Evolutionary conservation across 768 basidiomycete genomes (phyloP).

Genomic region (Lentinula edodes): DNA sequence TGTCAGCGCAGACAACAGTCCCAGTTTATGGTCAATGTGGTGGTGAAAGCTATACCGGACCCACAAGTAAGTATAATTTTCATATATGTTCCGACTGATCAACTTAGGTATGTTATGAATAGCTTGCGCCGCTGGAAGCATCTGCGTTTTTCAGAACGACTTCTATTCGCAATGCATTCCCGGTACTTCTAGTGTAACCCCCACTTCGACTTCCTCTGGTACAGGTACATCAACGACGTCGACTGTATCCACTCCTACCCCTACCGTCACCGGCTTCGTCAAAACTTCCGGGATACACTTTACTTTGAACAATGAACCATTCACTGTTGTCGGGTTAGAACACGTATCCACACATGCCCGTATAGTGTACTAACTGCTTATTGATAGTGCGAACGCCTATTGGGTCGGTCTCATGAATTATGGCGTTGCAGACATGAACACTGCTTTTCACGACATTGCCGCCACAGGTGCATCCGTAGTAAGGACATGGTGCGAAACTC

Average conservation of each 20-base stretch:
- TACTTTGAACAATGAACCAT: constrained; percentile 29
- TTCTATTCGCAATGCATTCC: constrained; percentile 31
- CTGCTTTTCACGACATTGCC: constrained; percentile 48
- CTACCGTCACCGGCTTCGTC: constrained; percentile 21
- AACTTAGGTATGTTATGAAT: background rate
- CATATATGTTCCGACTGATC: background rate
- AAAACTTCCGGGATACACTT: constrained; percentile 35
- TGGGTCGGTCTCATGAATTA: constrained; percentile 49
- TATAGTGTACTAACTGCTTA: background rate
- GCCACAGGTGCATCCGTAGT: constrained; percentile 45
- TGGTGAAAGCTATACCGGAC: background rate
- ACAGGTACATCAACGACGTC: constrained; percentile 10
- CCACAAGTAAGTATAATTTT: background rate
- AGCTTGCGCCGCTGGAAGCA: constrained; percentile 27
- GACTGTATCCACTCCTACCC: constrained; percentile 8
- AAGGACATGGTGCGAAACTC: constrained; percentile 13
- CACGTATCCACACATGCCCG: background rate
- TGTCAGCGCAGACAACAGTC: background rate
- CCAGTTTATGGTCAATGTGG: constrained; percentile 2
- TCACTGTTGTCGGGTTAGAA: constrained; percentile 33
- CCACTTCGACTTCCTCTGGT: constrained; percentile 9
- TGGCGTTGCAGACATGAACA: constrained; percentile 41
- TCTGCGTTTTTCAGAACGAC: constrained; percentile 22
- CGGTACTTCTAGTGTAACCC: background rate
- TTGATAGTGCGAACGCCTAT: constrained; percentile 43